Evolutionary conservation across 2,329 filamentous ascomycete species (phyloP), one percentile per base, ranked within the genome.

Genomic region (Aspergillus sp.): DNA sequence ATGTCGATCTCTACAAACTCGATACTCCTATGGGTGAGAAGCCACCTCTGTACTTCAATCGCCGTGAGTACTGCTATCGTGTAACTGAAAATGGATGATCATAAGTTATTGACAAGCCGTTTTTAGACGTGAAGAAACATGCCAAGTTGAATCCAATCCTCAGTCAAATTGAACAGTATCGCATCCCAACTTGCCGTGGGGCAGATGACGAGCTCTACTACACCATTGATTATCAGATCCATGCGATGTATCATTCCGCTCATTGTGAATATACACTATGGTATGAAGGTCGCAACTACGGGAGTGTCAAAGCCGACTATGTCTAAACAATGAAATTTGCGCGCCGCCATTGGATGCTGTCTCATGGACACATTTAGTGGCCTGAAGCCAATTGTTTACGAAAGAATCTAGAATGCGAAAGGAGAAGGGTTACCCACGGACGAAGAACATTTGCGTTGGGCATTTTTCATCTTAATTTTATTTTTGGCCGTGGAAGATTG

Each of bases 261-360:
- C 65, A 67, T 38, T 66, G 55, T 32, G 62, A 66, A 17, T 70
- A 68, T 32, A 62, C 60, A 0, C 61, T 71, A 17, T 71, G 57
- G 62, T 68, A 66, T 21, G 39, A 59, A 13, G 61, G 39, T 1
- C 57, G 63, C 32, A 36, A 66, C 15, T 64, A 69, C 30, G 68
- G 68, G 6, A 62, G 51, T 1, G 60, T 70, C 17, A 58, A 62
- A 25, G 63, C 59, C 5, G 60, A 70, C 8, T 70, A 70, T 56
- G 47, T 55, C 21, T 69, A 53, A n/a, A n/a, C n/a, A n/a, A n/a
- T n/a, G n/a, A n/a, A n/a, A n/a, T n/a, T n/a, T n/a, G n/a, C n/a
- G n/a, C n/a, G n/a, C n/a, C n/a, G n/a, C n/a, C n/a, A n/a, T n/a
- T n/a, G n/a, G n/a, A n/a, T n/a, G n/a, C n/a, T n/a, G n/a, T n/a